Evolutionary conservation across 768 basidiomycete genomes (phyloP).

Genomic region (Trametes villosa): DNA sequence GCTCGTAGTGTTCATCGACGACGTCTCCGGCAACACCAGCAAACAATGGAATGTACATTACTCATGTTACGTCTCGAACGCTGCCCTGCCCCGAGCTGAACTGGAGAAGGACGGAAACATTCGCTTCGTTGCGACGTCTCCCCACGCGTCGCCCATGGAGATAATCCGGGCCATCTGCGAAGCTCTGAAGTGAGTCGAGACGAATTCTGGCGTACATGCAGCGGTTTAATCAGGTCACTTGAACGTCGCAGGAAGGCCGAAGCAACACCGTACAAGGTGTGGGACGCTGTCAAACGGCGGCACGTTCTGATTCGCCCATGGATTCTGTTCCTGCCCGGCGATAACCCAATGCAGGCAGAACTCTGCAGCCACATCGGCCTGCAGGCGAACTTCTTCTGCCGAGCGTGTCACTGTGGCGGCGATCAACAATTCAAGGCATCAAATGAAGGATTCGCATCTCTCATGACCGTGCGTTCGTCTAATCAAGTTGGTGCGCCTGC

Average conservation of each 20-base stretch:
- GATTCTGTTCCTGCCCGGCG: conserved; percentile 26
- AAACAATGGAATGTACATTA: conserved; percentile 47
- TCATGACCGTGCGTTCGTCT: too few species aligned
- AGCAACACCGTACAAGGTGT: conserved; percentile 19
- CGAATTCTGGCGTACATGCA: conserved; percentile 19
- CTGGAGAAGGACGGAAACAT: conserved; percentile 40
- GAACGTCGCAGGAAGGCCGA: not conserved
- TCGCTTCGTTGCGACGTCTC: conserved; percentile 37
- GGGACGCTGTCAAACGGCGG: conserved; percentile 28
- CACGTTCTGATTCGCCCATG: conserved; percentile 35
- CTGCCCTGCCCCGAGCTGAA: conserved; percentile 30
- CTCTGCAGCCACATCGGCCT: conserved; percentile 39
- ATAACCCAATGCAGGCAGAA: conserved; percentile 46
- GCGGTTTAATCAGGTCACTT: too few species aligned
- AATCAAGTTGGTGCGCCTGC: too few species aligned
- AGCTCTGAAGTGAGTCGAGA: conserved; percentile 16
- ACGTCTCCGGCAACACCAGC: conserved; percentile 40
- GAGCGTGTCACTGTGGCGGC: conserved; percentile 37
- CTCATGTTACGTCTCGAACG: conserved; percentile 39
- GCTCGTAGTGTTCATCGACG: conserved; percentile 40
- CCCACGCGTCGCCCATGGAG: conserved; percentile 40
- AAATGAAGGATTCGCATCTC: too few species aligned
- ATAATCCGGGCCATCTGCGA: conserved; percentile 36
- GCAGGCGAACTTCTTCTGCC: conserved; percentile 39
- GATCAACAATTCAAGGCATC: conserved; percentile 28